Base-by-base conservation (phyloP, 192 early-diverging fungal genomes). In the Coemansia sp. region DNA sequence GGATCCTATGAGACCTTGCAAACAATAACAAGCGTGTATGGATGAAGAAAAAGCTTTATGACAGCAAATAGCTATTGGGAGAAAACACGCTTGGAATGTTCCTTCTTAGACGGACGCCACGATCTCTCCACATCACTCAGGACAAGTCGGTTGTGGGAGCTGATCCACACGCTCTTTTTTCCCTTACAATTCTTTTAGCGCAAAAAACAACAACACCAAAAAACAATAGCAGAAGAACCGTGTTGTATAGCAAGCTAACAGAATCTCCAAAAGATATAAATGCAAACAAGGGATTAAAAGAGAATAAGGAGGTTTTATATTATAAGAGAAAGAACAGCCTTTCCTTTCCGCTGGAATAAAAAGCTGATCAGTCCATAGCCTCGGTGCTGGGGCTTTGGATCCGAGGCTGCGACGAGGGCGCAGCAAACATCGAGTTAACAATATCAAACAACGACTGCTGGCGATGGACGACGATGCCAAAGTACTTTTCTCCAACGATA, bases 361-460 rank as follows among this genome's bases (percentile, higher is more conserved):
- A 26, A 26, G 26, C 26, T 26, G 26, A 26, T 26, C 39, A 81
- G 70, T 82, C 80, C 74, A 82, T 77, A 43, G 49, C 74, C 22
- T 82, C 80, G 22, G 58, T 43, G 32, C 58, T 59, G 26, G 43
- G 55, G 49, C 58, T 61, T 18, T 73, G 43, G 36, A 82, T 66
- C 11, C 65, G 62, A 10, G 79, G 66, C 8, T 52, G 74, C 11
- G 79, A 63, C 26, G 26, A 52, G 1, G 75, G 80, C 40, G 75
- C 37, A 7, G 75, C 75, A 57, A 83, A 77, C 6, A 83, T 54
- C 57, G 75, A 72, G 61, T 69, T 77, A 47, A 83, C 75, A 22
- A 83, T 74, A 61, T 83, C 82, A 65, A 79, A 76, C 19, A 79
- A 55, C 37, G 76, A 79, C 62, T 78, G 82, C 68, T 78, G 82